A percentile compares a stretch with the other conserved stretches of the same genome.
These are phyloP conservation scores for Fusarium subtropicale DNA, from an alignment of 2,329 filamentous ascomycete genomes.

Conservation along the genomic window DNA sequence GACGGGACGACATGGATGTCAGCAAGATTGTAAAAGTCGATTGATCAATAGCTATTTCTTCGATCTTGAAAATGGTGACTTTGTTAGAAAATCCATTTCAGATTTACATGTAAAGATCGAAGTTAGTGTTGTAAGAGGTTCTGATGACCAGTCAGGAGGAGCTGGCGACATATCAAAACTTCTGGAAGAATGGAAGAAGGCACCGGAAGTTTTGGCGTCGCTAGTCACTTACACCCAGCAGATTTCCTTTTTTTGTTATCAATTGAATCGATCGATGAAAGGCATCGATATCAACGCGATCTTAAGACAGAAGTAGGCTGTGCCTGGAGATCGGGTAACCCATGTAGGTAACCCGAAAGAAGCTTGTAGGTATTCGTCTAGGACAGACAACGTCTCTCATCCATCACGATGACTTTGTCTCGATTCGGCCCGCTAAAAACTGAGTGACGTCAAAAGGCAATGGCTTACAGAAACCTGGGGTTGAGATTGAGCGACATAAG, in stretches of 20 bases:
- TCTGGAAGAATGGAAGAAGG: background rate
- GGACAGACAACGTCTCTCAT: background rate
- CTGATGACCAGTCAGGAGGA: background rate
- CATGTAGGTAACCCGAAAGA: conserved; percentile 10
- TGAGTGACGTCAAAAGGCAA: conserved; percentile 39
- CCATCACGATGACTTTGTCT: conserved; percentile 6
- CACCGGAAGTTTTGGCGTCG: background rate
- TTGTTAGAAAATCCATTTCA: background rate
- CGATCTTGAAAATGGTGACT: background rate
- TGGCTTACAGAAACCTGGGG: conserved; percentile 8
- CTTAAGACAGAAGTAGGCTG: background rate
- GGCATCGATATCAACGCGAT: background rate
- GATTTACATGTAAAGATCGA: background rate
- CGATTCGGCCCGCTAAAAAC: conserved; percentile 31
- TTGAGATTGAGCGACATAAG: conserved; percentile 8
- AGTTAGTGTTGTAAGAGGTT: conserved; percentile 1
- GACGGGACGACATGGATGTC: background rate
- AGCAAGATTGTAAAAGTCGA: background rate
- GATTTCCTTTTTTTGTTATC: background rate
- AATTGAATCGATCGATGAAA: background rate
- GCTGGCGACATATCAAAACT: background rate
- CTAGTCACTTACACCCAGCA: background rate
- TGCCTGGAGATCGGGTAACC: background rate
- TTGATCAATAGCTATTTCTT: background rate
- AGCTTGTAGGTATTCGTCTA: background rate